These are phyloP conservation scores for Dioscorea cayenensis DNA, from an alignment of 116 monocot species.

Conservation along the genomic window DNA sequence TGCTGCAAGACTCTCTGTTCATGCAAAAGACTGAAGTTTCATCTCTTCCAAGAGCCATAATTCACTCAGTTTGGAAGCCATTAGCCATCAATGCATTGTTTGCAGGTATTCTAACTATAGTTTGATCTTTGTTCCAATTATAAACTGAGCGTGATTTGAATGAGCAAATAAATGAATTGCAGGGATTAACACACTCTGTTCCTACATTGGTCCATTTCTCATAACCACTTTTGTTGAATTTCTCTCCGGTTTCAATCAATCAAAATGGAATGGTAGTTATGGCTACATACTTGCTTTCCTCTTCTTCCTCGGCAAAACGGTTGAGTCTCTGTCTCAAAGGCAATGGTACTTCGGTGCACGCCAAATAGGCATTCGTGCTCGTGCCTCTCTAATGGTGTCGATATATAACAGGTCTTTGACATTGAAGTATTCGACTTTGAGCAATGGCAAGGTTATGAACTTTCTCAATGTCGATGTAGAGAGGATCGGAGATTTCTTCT, in stretches of 20 bases:
- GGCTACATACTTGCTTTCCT: slow-evolving; percentile 63
- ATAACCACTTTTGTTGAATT: slow-evolving; percentile 73
- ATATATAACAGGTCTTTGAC: slow-evolving; percentile 55
- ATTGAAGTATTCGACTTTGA: slow-evolving; percentile 30
- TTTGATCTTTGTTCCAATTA: not conserved
- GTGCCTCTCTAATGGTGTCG: slow-evolving; percentile 58
- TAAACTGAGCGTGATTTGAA: too few species aligned
- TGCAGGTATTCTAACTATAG: slow-evolving; percentile 40
- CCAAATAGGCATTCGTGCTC: slow-evolving; percentile 59
- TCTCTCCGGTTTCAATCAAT: slow-evolving; percentile 28
- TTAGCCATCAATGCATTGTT: slow-evolving; percentile 50
- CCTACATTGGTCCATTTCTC: slow-evolving; percentile 68
- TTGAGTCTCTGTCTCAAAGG: slow-evolving; percentile 76
- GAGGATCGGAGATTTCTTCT: slow-evolving; percentile 72
- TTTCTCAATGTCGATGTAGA: slow-evolving; percentile 74
- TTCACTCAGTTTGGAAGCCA: slow-evolving; percentile 47
- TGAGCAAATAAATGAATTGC: not conserved
- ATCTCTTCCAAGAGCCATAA: slow-evolving; percentile 29
- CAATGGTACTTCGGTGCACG: slow-evolving; percentile 86
- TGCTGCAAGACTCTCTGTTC: slow-evolving; percentile 34
- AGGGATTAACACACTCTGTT: slow-evolving; percentile 69
- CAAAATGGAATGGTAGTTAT: not conserved
- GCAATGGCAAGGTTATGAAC: slow-evolving; percentile 50
- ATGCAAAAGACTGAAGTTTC: slow-evolving; percentile 25
- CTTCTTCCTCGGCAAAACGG: slow-evolving; percentile 62